A percentile compares a stretch with the other conserved stretches of the same genome.
Conservation (phyloP, 2,329 filamentous ascomycete species). For the Gliomastix tumulicola region DNA sequence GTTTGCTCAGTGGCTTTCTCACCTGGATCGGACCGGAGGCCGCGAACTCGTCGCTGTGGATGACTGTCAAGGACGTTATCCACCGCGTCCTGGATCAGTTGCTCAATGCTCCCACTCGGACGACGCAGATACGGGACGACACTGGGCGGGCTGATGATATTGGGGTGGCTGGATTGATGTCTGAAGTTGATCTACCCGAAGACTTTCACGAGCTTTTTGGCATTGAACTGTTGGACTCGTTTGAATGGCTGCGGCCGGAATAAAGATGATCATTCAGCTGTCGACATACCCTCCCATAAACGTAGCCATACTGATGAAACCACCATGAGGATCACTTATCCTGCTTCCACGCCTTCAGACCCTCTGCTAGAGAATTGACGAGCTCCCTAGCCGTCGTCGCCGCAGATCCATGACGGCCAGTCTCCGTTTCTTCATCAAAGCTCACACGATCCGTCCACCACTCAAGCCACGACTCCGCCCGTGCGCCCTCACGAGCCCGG, state of each 20-base stretch:
- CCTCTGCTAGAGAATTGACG: slow-evolving; percentile 13
- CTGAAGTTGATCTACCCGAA: background rate
- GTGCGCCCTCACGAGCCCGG: slow-evolving; percentile 38
- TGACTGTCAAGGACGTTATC: slow-evolving; percentile 33
- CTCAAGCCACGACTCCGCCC: slow-evolving; percentile 51
- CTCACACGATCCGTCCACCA: slow-evolving; percentile 55
- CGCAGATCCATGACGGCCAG: slow-evolving; percentile 17
- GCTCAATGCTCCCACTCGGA: slow-evolving; percentile 21
- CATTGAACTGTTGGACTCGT: slow-evolving; percentile 41
- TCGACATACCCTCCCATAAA: too few relatives aligned
- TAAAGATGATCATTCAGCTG: too few relatives aligned
- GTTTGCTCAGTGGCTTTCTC: slow-evolving; percentile 39
- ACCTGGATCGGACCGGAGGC: slow-evolving; percentile 38
- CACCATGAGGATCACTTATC: too few relatives aligned
- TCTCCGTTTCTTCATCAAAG: slow-evolving; percentile 45
- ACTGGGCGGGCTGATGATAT: background rate
- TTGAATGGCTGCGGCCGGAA: slow-evolving; percentile 33
- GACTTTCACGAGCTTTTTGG: slow-evolving; percentile 23
- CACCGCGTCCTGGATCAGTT: slow-evolving; percentile 41
- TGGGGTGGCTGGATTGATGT: background rate
- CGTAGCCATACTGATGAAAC: too few relatives aligned
- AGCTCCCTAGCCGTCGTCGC: slow-evolving; percentile 17
- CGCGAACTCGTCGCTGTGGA: slow-evolving; percentile 37
- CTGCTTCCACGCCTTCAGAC: slow-evolving; percentile 1
- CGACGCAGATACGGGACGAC: too few relatives aligned